Evolutionary conservation across 805 yeast species (phyloP).

Genomic region (Candida multigemmis): DNA sequence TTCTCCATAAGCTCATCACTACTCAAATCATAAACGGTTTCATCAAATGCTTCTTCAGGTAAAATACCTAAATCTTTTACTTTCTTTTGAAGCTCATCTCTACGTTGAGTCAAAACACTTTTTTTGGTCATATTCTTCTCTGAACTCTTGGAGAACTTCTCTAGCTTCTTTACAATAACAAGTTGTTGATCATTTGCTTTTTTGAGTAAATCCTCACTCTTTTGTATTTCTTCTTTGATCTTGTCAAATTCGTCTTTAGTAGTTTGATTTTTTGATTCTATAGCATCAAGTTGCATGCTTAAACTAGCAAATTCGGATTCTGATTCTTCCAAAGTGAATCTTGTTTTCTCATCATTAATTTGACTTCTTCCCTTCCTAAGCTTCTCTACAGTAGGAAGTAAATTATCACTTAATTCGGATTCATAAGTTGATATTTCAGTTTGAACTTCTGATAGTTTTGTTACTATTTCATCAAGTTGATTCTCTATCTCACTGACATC

Average conservation of each 20-base stretch:
- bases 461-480: constrained; percentile 30
- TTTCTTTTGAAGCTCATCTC: constrained; percentile 63
- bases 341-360: constrained; percentile 2
- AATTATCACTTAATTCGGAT: constrained; percentile 50
- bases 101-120: constrained; percentile 46
- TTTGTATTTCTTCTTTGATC: constrained; percentile 18
- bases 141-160: constrained; percentile 49
- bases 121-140: constrained; percentile 61
- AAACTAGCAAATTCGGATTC: constrained; percentile 16
- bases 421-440: constrained; percentile 36
- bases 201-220: constrained; percentile 30
- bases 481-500: constrained; percentile 30
- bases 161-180: constrained; percentile 44
- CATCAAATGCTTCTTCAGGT: constrained; percentile 72
- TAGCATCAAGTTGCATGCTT: constrained; percentile 13
- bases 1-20: constrained; percentile 47
- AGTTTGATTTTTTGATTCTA: constrained; percentile 16
- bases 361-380: constrained; percentile 7
- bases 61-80: constrained; percentile 81
- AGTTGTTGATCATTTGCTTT: constrained; percentile 52
- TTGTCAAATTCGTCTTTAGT: constrained; percentile 17
- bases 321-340: constrained; percentile 7
- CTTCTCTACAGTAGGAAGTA: constrained; percentile 37
- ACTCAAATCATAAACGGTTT: constrained; percentile 26
- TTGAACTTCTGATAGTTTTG: constrained; percentile 35